A percentile compares a stretch with the other conserved stretches of the same genome.
Conservation (phyloP, 257 asterid species). For the Primulina huaijiensis region DNA sequence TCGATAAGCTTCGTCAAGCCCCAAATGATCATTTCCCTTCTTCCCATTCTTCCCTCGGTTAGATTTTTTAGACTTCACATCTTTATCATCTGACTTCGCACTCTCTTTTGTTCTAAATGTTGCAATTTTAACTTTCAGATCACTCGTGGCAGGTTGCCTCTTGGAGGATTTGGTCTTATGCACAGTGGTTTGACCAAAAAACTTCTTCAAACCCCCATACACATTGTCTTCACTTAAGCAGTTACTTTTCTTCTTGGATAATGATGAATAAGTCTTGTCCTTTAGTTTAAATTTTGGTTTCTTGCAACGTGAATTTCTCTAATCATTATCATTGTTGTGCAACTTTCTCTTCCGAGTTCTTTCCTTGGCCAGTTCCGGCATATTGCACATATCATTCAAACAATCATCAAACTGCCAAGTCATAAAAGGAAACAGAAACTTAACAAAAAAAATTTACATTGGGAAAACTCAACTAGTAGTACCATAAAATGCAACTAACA, state of each 20-base stretch:
- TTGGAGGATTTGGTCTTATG: background rate
- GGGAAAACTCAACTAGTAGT: conserved; percentile 20
- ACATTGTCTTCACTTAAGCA: background rate
- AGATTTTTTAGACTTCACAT: background rate
- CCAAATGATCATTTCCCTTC: background rate
- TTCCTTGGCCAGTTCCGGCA: conserved; percentile 53
- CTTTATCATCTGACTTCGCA: background rate
- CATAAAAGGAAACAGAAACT: conserved; percentile 13
- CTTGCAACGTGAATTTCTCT: no score
- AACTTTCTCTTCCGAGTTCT: no score
- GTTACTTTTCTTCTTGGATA: no score
- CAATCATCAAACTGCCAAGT: conserved; percentile 34
- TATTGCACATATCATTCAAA: conserved; percentile 27
- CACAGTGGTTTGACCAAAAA: background rate
- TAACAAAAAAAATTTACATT: background rate
- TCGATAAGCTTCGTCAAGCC: conserved; percentile 72
- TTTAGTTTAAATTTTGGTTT: no score
- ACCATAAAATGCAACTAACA: conserved; percentile 17
- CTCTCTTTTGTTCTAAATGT: background rate
- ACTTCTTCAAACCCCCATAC: background rate
- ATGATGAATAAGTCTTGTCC: no score
- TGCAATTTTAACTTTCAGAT: background rate
- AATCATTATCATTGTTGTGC: no score
- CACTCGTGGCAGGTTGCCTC: background rate
- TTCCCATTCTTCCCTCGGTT: background rate